These are phyloP conservation scores for Ogataea henricii DNA, from an alignment of 805 yeast genomes.

Conservation along the genomic window DNA sequence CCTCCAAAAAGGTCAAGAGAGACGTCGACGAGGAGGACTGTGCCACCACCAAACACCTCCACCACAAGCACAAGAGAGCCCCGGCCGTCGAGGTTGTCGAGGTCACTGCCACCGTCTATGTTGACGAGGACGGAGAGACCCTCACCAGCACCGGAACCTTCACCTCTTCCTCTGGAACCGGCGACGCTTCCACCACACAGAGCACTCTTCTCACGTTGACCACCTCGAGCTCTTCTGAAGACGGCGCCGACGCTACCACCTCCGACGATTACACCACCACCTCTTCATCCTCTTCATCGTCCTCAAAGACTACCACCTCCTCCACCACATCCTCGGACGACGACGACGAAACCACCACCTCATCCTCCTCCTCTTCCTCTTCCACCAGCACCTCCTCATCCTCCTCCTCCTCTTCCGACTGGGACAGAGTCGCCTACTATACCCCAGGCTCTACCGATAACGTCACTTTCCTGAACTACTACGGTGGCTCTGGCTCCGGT, in stretches of 20 bases:
- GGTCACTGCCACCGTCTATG: conserved; percentile 78
- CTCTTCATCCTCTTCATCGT: conserved; percentile 14
- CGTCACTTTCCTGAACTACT: conserved; percentile 79
- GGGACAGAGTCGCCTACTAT: conserved; percentile 80
- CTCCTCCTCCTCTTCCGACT: conserved; percentile 46
- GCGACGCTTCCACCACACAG: conserved; percentile 32
- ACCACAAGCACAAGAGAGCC: conserved; percentile 60
- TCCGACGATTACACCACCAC: conserved; percentile 13
- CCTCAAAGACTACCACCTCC: conserved; percentile 19
- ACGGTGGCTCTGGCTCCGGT: conserved; percentile 85
- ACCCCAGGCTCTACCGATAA: conserved; percentile 63
- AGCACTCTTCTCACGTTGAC: conserved; percentile 29
- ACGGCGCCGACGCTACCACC: not conserved
- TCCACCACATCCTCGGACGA: not conserved
- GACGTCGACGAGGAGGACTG: conserved; percentile 49
- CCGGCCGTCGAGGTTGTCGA: conserved; percentile 63
- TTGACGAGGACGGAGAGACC: conserved; percentile 58
- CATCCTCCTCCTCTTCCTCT: conserved; percentile 32
- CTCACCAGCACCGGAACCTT: conserved; percentile 31
- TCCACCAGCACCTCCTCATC: conserved; percentile 19
- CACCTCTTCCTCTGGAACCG: conserved; percentile 20
- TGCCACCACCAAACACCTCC: conserved; percentile 44
- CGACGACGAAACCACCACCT: conserved; percentile 26
- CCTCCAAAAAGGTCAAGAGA: conserved; percentile 37
- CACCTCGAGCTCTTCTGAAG: conserved; percentile 24